Conservation (phyloP, 2,329 filamentous ascomycete genomes). For the Teratosphaeria gauchensis region DNA sequence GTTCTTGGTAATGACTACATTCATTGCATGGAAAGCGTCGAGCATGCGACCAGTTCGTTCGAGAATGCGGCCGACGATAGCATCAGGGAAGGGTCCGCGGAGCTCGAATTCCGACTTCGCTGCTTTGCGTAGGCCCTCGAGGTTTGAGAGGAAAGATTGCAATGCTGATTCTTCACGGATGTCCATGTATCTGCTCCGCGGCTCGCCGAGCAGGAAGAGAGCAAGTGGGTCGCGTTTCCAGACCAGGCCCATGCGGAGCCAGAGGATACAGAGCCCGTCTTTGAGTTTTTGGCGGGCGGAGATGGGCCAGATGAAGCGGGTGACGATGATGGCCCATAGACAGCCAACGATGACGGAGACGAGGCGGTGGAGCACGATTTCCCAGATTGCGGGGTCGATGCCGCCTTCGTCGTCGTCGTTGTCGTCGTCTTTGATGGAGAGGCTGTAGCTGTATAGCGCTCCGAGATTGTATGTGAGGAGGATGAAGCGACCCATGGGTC, state of each 20-base stretch:
- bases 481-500: conserved; percentile 85
- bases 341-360: conserved; percentile 78
- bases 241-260: conserved; percentile 87
- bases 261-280: conserved; percentile 80
- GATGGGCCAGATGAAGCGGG: conserved; percentile 85
- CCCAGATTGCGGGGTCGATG: conserved; percentile 68
- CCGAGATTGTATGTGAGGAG: conserved; percentile 94
- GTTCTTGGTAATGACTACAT: conserved; percentile 77
- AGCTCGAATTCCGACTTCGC: conserved; percentile 84
- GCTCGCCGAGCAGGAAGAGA: conserved; percentile 44
- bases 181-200: conserved; percentile 57
- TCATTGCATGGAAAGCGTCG: conserved; percentile 94
- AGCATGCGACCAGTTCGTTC: conserved; percentile 73
- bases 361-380: conserved; percentile 82
- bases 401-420: conserved; percentile 83
- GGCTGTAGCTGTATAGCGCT: conserved; percentile 84
- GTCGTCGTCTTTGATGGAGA: conserved; percentile 68
- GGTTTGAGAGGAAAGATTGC: conserved; percentile 64
- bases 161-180: conserved; percentile 81
- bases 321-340: conserved; percentile 85
- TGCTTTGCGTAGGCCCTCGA: conserved; percentile 62
- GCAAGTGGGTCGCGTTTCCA: conserved; percentile 91
- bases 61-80: conserved; percentile 63
- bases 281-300: conserved; percentile 81
- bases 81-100: conserved; percentile 72